Conservation (phyloP, 2,329 filamentous ascomycete species). For the Aspergillus phoenicis region DNA sequence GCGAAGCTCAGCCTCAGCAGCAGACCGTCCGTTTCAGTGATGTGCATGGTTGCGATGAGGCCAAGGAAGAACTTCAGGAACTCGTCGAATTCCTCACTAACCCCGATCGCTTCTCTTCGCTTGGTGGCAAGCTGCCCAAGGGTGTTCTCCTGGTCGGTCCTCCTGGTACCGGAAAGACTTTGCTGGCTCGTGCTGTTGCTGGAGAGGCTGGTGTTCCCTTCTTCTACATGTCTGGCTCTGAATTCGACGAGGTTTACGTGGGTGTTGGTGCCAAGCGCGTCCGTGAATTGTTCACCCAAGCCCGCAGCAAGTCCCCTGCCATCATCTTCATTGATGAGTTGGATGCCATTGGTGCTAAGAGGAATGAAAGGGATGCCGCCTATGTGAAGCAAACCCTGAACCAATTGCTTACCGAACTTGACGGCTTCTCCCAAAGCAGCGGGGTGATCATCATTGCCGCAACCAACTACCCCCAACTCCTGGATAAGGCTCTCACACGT, state of each 20-base stretch:
- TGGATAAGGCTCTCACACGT: slow-evolving; percentile 92
- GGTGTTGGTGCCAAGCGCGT: slow-evolving; percentile 96
- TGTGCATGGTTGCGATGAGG: slow-evolving; percentile 96
- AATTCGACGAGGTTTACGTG: slow-evolving; percentile 98
- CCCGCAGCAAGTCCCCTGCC: slow-evolving; percentile 80
- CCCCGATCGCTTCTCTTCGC: slow-evolving; percentile 87
- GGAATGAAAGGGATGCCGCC: slow-evolving; percentile 87
- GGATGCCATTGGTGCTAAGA: slow-evolving; percentile 90
- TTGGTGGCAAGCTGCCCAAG: slow-evolving; percentile 95
- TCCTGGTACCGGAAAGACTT: slow-evolving; percentile 95
- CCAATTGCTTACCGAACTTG: slow-evolving; percentile 92
- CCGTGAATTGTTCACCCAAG: slow-evolving; percentile 83
- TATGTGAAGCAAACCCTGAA: slow-evolving; percentile 98
- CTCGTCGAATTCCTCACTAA: slow-evolving; percentile 94
- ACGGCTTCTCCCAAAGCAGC: slow-evolving; percentile 93
- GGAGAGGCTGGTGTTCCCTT: slow-evolving; percentile 97
- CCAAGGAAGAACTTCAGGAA: slow-evolving; percentile 96
- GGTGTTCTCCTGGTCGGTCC: slow-evolving; percentile 93
- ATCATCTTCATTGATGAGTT: slow-evolving; percentile 97
- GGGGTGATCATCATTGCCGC: slow-evolving; percentile 95
- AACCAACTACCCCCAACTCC: slow-evolving; percentile 90
- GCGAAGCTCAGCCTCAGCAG: slow-evolving; percentile 88
- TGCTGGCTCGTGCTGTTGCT: slow-evolving; percentile 91
- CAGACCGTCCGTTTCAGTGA: slow-evolving; percentile 90
- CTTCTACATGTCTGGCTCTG: slow-evolving; percentile 99